phyloP scores from a whole-genome alignment of 352 stramenopile genomes.

The Pythium apleroticum region DNA sequence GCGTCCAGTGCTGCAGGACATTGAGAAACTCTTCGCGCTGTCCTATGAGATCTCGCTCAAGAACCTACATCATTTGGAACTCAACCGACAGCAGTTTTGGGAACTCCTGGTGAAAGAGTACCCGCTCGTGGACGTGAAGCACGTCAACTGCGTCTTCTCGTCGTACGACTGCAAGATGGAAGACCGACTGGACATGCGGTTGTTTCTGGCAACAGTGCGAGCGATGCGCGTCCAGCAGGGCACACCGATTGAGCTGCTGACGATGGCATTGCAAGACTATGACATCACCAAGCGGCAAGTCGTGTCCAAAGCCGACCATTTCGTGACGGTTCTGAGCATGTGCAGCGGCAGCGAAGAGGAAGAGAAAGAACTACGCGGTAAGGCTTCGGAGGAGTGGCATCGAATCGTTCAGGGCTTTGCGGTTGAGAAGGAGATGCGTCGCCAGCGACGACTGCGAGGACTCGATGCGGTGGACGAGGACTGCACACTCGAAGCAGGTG shows the following conservation, averaged over 20 bases:
- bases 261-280: slow-evolving; percentile 45
- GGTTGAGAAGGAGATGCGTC: slow-evolving; percentile 23
- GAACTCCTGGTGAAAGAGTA: slow-evolving; percentile 52
- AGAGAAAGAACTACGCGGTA: slow-evolving; percentile 32
- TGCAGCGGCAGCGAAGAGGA: slow-evolving; percentile 47
- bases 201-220: slow-evolving; percentile 50
- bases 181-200: slow-evolving; percentile 51
- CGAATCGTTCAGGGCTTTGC: slow-evolving; percentile 17
- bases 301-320: slow-evolving; percentile 22
- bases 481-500: neutral
- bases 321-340: slow-evolving; percentile 34
- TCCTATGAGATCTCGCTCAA: slow-evolving; percentile 50
- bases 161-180: slow-evolving; percentile 54
- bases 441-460: slow-evolving; percentile 21
- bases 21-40: slow-evolving; percentile 58
- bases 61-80: slow-evolving; percentile 33
- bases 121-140: slow-evolving; percentile 36
- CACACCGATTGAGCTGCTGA: slow-evolving; percentile 47
- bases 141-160: slow-evolving; percentile 60
- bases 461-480: slow-evolving; percentile 4
- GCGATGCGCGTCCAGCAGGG: slow-evolving; percentile 62
- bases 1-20: slow-evolving; percentile 59
- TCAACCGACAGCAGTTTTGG: slow-evolving; percentile 52
- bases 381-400: slow-evolving; percentile 29
- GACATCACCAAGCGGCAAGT: slow-evolving; percentile 35